phyloP scores from a whole-genome alignment of 495 filamentous ascomycete genomes.

The Penicillium alfredii region DNA sequence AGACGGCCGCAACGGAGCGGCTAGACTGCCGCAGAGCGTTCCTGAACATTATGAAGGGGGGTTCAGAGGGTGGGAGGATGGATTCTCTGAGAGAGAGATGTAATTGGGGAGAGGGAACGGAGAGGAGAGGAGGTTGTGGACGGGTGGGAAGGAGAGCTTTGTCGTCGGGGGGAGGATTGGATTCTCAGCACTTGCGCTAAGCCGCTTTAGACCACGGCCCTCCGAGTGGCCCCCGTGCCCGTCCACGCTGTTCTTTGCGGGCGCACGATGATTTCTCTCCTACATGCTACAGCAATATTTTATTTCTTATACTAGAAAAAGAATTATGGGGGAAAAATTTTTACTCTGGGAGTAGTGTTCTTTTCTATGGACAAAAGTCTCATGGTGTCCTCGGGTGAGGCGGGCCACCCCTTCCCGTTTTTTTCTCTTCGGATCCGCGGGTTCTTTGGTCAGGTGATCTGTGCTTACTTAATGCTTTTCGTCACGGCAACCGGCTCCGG shows the following conservation, averaged over 20 bases:
- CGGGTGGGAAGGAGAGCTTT: conserved; percentile 51
- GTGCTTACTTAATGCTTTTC: conserved; percentile 36
- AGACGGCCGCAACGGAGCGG: conserved; percentile 87
- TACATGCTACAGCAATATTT: background rate
- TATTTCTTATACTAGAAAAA: no score
- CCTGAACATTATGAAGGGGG: conserved; percentile 77
- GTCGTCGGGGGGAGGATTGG: conserved; percentile 45
- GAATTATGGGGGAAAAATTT: background rate
- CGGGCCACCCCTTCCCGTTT: conserved; percentile 34
- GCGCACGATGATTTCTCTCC: no score
- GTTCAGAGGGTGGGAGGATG: conserved; percentile 46
- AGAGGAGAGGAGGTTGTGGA: conserved; percentile 46
- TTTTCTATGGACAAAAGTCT: no score
- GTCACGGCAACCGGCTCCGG: conserved; percentile 38
- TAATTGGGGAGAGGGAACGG: conserved; percentile 45
- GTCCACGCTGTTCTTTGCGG: conserved; percentile 15
- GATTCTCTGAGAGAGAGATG: conserved; percentile 47
- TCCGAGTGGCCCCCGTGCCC: conserved; percentile 44
- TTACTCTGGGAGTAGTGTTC: no score
- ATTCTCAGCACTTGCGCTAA: conserved; percentile 45
- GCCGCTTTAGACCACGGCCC: conserved; percentile 40
- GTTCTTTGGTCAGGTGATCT: conserved; percentile 27
- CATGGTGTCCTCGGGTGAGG: no score
- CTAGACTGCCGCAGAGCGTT: conserved; percentile 94
- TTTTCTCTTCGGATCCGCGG: conserved; percentile 41